Evolutionary conservation across 1,284 basidiomycete genomes (phyloP).

Genomic region (Acaromyces ingoldii): DNA sequence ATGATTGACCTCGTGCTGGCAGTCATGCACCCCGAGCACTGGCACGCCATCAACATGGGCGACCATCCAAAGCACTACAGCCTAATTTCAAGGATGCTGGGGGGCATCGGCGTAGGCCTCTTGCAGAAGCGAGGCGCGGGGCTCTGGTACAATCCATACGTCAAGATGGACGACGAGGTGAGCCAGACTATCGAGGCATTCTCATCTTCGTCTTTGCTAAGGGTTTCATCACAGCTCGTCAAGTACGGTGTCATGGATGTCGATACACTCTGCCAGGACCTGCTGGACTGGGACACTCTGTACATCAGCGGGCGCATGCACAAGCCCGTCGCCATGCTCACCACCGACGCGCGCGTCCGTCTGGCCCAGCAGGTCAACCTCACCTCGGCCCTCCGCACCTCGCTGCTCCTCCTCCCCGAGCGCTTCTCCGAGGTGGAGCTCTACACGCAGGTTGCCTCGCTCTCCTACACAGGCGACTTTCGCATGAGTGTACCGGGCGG

Average conservation of each 20-base stretch:
- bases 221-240: constrained; percentile 61
- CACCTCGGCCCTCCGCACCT: constrained; percentile 76
- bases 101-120: constrained; percentile 68
- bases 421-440: constrained; percentile 71
- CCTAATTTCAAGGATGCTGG: constrained; percentile 71
- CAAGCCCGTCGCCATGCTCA: constrained; percentile 63
- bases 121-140: constrained; percentile 78
- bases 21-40: constrained; percentile 82
- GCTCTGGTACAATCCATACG: constrained; percentile 63
- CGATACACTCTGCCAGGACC: constrained; percentile 78
- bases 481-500: constrained; percentile 83
- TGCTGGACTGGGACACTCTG: constrained; percentile 85
- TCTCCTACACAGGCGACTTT: constrained; percentile 79
- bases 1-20: constrained; percentile 96
- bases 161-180: constrained; percentile 25
- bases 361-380: constrained; percentile 90
- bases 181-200: too few species aligned
- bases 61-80: constrained; percentile 88
- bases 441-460: constrained; percentile 77
- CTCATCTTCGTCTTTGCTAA: too few species aligned
- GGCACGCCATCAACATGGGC: constrained; percentile 89
- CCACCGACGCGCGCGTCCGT: constrained; percentile 74
- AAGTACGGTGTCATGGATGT: constrained; percentile 98
- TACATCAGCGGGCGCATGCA: constrained; percentile 96
- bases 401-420: constrained; percentile 62